These are phyloP conservation scores for Quercus lobata DNA, from an alignment of 331 rosid species.

Conservation along the genomic window DNA sequence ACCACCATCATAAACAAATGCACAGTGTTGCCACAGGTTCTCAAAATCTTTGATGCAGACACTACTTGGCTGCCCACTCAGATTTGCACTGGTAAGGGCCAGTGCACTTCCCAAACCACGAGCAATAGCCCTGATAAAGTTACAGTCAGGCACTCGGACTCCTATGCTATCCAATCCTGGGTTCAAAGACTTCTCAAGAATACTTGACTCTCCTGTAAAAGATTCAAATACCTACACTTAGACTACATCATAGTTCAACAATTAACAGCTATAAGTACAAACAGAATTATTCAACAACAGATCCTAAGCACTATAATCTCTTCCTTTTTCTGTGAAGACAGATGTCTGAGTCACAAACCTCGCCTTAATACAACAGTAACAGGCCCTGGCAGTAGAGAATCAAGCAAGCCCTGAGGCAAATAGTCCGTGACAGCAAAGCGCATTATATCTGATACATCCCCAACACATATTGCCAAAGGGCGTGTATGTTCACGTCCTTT, in stretches of 20 bases:
- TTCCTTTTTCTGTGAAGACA: not conserved
- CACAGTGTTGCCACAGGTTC: conserved; percentile 75
- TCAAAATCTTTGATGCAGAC: conserved; percentile 64
- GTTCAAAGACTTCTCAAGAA: conserved; percentile 77
- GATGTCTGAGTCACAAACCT: conserved; percentile 42
- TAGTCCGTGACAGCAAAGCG: conserved; percentile 68
- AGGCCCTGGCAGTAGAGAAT: conserved; percentile 88
- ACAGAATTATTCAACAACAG: not conserved
- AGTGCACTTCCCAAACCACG: conserved; percentile 72
- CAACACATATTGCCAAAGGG: conserved; percentile 83
- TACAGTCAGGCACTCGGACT: conserved; percentile 81
- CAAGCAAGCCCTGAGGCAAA: conserved; percentile 72
- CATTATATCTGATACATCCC: conserved; percentile 62
- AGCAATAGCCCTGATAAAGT: conserved; percentile 72
- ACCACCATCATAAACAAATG: conserved; percentile 68
- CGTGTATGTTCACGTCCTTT: conserved; percentile 85
- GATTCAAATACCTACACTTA: conserved; percentile 24
- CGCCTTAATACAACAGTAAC: conserved; percentile 74
- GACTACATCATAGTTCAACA: conserved; percentile 7
- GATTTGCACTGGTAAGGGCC: conserved; percentile 94
- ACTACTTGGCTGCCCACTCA: conserved; percentile 75
- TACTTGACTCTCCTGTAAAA: conserved; percentile 73
- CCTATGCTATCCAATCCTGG: conserved; percentile 83
- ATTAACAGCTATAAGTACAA: not conserved
- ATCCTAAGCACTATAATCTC: not conserved